Percentiles rank a stretch among this genome's conserved stretches.
These are phyloP conservation scores for Linum usitatissimum DNA, from an alignment of 345 rosid species.

Conservation along the genomic window DNA sequence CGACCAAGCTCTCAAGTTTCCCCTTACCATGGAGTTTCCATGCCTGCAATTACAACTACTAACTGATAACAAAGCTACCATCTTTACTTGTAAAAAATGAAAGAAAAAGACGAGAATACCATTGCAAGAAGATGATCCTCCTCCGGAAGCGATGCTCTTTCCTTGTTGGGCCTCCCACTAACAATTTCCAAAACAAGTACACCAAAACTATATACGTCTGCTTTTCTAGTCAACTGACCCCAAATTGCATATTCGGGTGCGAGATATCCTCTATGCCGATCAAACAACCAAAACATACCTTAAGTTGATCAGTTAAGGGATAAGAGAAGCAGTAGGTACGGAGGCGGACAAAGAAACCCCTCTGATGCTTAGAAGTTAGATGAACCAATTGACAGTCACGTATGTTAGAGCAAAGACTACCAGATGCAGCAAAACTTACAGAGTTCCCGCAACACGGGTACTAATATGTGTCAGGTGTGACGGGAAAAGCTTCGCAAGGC, in stretches of 20 bases:
- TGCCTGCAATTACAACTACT: constrained; percentile 25
- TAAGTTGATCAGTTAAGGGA: neutral
- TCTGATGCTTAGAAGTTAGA: neutral
- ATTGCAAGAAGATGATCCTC: constrained; percentile 56
- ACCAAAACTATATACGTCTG: constrained; percentile 66
- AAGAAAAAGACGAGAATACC: constrained; percentile 24
- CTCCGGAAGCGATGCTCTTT: constrained; percentile 28
- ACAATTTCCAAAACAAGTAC: constrained; percentile 57
- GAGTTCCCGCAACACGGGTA: constrained; percentile 66
- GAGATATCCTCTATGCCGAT: constrained; percentile 44
- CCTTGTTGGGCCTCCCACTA: constrained; percentile 49
- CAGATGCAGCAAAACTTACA: constrained; percentile 26
- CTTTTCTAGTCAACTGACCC: constrained; percentile 60
- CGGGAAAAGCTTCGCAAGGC: constrained; percentile 68
- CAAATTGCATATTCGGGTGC: constrained; percentile 72
- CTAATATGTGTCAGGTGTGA: constrained; percentile 48
- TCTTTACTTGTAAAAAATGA: too few relatives aligned
- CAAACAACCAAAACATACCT: constrained; percentile 2
- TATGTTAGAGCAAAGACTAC: neutral
- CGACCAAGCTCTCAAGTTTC: constrained; percentile 29
- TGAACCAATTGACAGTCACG: neutral
- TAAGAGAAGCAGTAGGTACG: neutral
- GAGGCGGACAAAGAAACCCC: neutral
- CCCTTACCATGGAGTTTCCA: constrained; percentile 31
- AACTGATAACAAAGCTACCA: neutral